Evolutionary conservation across 179 eudicot species (phyloP).

Genomic region (Beta corolliflora): DNA sequence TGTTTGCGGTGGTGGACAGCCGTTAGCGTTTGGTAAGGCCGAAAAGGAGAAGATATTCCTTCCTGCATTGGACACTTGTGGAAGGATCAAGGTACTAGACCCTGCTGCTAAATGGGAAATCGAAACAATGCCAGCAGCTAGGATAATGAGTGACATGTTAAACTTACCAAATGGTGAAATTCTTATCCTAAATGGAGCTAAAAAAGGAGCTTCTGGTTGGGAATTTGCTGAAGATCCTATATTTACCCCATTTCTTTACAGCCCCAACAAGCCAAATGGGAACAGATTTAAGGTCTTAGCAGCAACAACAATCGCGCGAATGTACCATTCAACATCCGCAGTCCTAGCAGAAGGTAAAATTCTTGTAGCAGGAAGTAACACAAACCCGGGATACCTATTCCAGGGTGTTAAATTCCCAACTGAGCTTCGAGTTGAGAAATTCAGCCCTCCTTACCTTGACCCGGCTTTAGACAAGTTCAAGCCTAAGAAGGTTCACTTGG

Average conservation of each 20-base stretch:
- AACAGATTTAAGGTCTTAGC: constrained; percentile 28
- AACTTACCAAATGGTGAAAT: constrained; percentile 65
- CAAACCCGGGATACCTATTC: constrained; percentile 21
- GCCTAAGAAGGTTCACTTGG: constrained; percentile 5
- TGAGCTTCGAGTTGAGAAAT: constrained; percentile 68
- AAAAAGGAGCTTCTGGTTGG: constrained; percentile 75
- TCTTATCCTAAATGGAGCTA: constrained; percentile 67
- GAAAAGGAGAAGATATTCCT: constrained; percentile 31
- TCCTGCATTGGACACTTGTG: constrained; percentile 64
- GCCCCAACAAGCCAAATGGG: constrained; percentile 29
- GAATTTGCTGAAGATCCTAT: constrained; percentile 36
- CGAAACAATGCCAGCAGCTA: constrained; percentile 66
- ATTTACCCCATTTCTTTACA: constrained; percentile 36
- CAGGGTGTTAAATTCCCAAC: constrained; percentile 50
- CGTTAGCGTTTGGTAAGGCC: constrained; percentile 32
- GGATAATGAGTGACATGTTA: constrained; percentile 82
- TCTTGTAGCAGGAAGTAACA: constrained; percentile 35
- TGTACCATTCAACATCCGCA: constrained; percentile 48
- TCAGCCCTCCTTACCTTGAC: constrained; percentile 64
- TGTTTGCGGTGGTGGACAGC: constrained; percentile 67
- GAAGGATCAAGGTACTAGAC: constrained; percentile 41
- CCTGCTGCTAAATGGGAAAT: constrained; percentile 53
- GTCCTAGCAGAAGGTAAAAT: constrained; percentile 31
- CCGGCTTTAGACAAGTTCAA: constrained; percentile 14
- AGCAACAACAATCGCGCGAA: constrained; percentile 32